Conservation (phyloP, 371 early-diverging fungal genomes). For the Mortierella sp. region DNA sequence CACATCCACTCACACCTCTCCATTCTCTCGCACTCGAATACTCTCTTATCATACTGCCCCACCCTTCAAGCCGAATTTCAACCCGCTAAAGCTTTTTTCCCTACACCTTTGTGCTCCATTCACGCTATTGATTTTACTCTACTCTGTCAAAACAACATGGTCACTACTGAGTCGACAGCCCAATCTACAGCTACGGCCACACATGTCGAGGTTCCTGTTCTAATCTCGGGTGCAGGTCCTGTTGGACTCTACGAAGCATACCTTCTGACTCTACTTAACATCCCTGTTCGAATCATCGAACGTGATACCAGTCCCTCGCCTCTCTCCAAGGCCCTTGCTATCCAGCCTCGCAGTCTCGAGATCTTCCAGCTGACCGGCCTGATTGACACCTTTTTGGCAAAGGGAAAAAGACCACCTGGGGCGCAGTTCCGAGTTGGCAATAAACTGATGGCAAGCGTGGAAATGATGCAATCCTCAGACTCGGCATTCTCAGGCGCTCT, state of each 20-base stretch:
- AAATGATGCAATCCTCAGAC: neutral
- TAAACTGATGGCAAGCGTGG: slow-evolving; percentile 27
- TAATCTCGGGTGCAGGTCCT: slow-evolving; percentile 71
- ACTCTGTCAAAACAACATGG: no score
- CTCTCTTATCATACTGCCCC: no score
- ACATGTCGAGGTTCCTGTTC: slow-evolving; percentile 31
- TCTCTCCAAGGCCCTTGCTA: slow-evolving; percentile 41
- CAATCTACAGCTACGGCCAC: neutral
- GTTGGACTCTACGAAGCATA: slow-evolving; percentile 60
- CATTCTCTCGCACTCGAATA: no score
- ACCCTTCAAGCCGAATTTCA: no score
- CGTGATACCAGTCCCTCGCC: slow-evolving; percentile 37
- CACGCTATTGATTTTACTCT: no score
- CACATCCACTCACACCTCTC: no score
- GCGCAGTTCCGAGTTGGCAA: slow-evolving; percentile 13
- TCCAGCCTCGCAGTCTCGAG: slow-evolving; percentile 51
- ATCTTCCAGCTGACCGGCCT: slow-evolving; percentile 37
- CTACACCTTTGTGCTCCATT: no score
- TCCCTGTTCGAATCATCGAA: slow-evolving; percentile 40
- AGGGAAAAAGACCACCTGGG: slow-evolving; percentile 9
- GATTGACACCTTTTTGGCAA: slow-evolving; percentile 25
- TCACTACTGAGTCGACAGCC: slow-evolving; percentile 1
- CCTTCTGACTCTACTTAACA: slow-evolving; percentile 39
- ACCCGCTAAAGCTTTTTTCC: no score
- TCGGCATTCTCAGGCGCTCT: slow-evolving; percentile 28